phyloP scores from a whole-genome alignment of 129 eudicot genomes.

The Tanacetum coccineum region DNA sequence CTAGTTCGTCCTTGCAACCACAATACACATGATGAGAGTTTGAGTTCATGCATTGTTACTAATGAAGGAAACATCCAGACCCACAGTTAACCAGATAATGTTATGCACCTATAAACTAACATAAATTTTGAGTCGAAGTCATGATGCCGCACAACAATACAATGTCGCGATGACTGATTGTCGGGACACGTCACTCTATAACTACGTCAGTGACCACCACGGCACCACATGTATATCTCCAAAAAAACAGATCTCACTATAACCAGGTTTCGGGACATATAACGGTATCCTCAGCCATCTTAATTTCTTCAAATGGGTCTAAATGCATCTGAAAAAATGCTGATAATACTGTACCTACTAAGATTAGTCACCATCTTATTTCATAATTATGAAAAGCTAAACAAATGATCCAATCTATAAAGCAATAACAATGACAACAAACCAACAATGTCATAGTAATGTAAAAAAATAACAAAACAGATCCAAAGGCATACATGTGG shows the following conservation, averaged over 20 bases:
- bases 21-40: not conserved
- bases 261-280: not conserved
- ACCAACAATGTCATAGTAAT: not conserved
- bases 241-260: not conserved
- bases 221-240: constrained; percentile 5
- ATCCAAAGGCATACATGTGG: constrained; percentile 62
- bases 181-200: not conserved
- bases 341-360: constrained; percentile 2
- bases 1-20: constrained; percentile 44
- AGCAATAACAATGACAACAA: not conserved
- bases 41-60: not conserved
- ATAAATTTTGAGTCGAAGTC: not conserved
- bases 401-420: not conserved
- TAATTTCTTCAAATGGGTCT: constrained; percentile 97
- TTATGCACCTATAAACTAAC: not conserved
- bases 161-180: not conserved
- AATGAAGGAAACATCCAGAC: not conserved
- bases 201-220: not conserved
- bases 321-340: constrained; percentile 55
- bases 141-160: not conserved
- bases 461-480: constrained; percentile 9
- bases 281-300: constrained; percentile 39
- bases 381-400: not conserved
- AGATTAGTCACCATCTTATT: not conserved
- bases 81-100: not conserved